Base-by-base conservation (phyloP, 2,329 filamentous ascomycete species). In the Taxawa tesnikishii region DNA sequence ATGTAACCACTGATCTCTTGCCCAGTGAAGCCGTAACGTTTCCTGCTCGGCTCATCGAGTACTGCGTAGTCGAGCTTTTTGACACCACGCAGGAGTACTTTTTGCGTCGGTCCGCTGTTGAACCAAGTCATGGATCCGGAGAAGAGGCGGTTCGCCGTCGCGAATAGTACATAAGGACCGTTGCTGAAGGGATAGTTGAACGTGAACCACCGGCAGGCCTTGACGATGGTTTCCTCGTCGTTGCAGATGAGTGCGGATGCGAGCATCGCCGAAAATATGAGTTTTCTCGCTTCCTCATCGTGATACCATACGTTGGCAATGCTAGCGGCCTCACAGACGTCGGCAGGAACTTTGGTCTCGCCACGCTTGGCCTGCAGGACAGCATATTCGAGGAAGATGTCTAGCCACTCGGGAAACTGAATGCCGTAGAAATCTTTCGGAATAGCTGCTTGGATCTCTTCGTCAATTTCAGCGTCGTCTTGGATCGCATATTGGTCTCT, bases 81-180 rank as follows among this genome's bases (percentile, higher is more conserved):
- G 57, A 98, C 83, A 56, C 93, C 84, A 4, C 90, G 77, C 36
- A 94, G 67, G 47, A 96, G 76, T 50, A 83, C 93, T 53, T 96
- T 96, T 55, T 94, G 85, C 13, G 79, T 78, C 0, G 83, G 78
- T 0, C 83, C 81, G 3, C 79, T 79, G 31, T 79, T 79, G 55
- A 88, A 94, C 65, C 79, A 83, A 17, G 75, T 70, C 23, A 74
- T 65, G 2, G 79, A 74, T 10, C 82, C 77, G 32, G 83, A 75
- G 47, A 75, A 83, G 6, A 93, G 63, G 12, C 80, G 73, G 35
- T 81, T 82, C n/a, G 90, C 63, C 14, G 79, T 71, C 17, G 79
- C 73, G 51, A 88, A 92, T 47, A 94, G 71, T 21, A 87, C 77
- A 55, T 87, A 93, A 0, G 81, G 73, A 46, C 94, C 83, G 1